Base-by-base conservation (phyloP, 495 filamentous ascomycete genomes). In the Lasiosphaeria hispida region DNA sequence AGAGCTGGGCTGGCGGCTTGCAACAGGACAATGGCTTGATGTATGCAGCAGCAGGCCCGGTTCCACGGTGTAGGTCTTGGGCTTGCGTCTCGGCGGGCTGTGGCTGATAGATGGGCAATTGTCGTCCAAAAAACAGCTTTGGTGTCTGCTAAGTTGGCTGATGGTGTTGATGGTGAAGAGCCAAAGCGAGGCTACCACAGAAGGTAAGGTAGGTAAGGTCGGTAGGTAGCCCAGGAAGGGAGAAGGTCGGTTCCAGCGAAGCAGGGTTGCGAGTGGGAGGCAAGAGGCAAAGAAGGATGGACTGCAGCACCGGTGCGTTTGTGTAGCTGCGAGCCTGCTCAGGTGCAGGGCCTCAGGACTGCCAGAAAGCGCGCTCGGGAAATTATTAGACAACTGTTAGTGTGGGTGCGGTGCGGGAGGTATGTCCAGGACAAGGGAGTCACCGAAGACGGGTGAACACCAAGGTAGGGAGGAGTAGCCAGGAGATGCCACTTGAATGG, bases 361-460 rank as follows among this genome's bases (percentile, higher is more conserved):
- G 58, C 63, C 58, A 65, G 63, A 56, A 68, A 58, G 64, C 51
- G 61, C 57, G 55, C 58, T 53, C 63, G 58, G 67, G 67, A 67
- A 67, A 66, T 68, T 62, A 65, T 61, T 30, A 30, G 23, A 30
- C 23, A 30, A 68, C 51, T 60, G 60, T 55, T 52, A 51, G 54
- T 56, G 66, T 53, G 47, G 62, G 59, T 41, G 59, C 55, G 58
- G 62, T 38, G 57, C 51, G 63, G 66, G 59, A 67, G 62, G 48
- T 61, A 68, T 65, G 48, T 55, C 59, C 33, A 53, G 41, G 41
- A 50, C 55, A 54, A 60, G 60, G 67, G 60, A 47, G 53, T 58
- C 53, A 48, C 56, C 17, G 23, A 30, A 14, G 48, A 18, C 23
- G 23, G 23, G 23, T 30, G 23, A 30, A 30, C 23, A 30, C 23